A percentile compares a stretch with the other conserved stretches of the same genome.
Conservation (phyloP, 257 asterid species). For the Forsythia viridissima region DNA sequence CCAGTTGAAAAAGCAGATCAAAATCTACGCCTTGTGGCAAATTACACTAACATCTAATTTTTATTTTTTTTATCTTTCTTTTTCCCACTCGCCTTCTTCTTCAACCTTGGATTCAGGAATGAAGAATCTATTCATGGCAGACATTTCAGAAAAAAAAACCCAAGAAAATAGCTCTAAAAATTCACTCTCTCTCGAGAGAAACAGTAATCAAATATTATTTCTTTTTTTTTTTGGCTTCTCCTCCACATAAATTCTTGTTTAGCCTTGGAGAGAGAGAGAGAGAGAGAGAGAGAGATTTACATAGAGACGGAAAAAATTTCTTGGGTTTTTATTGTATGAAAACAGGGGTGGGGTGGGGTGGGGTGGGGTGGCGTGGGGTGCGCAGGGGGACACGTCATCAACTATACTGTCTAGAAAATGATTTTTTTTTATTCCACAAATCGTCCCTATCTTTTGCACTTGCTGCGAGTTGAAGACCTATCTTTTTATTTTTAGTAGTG, state of each 20-base stretch:
- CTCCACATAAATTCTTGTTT: constrained; percentile 12
- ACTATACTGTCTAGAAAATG: no score
- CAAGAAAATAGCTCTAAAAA: neutral
- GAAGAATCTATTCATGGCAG: constrained; percentile 42
- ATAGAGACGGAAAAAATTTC: neutral
- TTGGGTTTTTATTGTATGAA: neutral
- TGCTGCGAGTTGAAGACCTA: no score
- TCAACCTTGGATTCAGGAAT: constrained; percentile 49
- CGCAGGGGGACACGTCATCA: constrained; percentile 52
- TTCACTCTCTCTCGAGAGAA: neutral
- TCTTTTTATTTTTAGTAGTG: no score
- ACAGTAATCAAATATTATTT: neutral
- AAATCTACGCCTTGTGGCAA: neutral
- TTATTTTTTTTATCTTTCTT: constrained; percentile 41
- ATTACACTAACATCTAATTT: no score
- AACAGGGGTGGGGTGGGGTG: constrained; percentile 11
- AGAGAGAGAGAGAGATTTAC: neutral
- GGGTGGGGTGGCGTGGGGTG: neutral
- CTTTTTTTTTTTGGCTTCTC: neutral
- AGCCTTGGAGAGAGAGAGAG: neutral
- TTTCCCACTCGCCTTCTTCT: constrained; percentile 73
- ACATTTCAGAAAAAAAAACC: constrained; percentile 12
- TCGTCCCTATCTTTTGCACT: no score
- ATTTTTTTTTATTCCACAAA: no score
- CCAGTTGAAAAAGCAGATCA: constrained; percentile 42